A percentile compares a stretch with the other conserved stretches of the same genome.
phyloP scores from a whole-genome alignment of 2,329 filamentous ascomycete species.

The Aciculosporium take region DNA sequence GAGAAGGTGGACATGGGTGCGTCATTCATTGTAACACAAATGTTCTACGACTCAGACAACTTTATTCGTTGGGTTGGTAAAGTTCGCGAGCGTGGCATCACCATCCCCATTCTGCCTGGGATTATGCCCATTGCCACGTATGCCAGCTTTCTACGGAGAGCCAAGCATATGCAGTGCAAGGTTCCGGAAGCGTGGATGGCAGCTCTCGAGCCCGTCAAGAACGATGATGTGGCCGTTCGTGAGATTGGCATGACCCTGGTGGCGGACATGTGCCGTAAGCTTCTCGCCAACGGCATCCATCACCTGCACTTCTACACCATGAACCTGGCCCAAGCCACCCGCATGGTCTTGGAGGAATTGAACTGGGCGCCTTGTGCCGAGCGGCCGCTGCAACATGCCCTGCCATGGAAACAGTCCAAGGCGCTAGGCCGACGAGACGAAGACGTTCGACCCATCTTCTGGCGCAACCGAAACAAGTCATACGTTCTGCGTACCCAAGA shows the following conservation, averaged over 20 bases:
- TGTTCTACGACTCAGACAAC: constrained; percentile 98
- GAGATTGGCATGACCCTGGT: constrained; percentile 80
- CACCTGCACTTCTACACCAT: constrained; percentile 99
- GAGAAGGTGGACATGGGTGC: constrained; percentile 93
- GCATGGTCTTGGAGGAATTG: constrained; percentile 86
- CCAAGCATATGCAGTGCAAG: constrained; percentile 78
- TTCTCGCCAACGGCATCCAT: constrained; percentile 67
- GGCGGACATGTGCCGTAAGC: constrained; percentile 75
- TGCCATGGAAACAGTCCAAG: constrained; percentile 93
- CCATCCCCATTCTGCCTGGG: constrained; percentile 67
- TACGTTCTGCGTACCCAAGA: constrained; percentile 93
- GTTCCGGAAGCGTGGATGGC: constrained; percentile 72
- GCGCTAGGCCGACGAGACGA: constrained; percentile 78
- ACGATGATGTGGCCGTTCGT: constrained; percentile 84
- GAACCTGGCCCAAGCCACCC: constrained; percentile 90
- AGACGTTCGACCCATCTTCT: constrained; percentile 96
- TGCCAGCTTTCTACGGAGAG: constrained; percentile 77
- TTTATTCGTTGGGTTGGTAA: constrained; percentile 84
- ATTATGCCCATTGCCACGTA: constrained; percentile 90
- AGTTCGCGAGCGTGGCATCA: constrained; percentile 74
- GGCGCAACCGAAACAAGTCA: constrained; percentile 91
- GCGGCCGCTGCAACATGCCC: constrained; percentile 70
- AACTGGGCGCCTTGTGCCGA: constrained; percentile 64
- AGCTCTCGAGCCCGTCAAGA: constrained; percentile 82
- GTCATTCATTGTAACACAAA: constrained; percentile 92